Base-by-base conservation (phyloP, 1,284 basidiomycete genomes). In the Tilletiopsis washingtonensis region DNA sequence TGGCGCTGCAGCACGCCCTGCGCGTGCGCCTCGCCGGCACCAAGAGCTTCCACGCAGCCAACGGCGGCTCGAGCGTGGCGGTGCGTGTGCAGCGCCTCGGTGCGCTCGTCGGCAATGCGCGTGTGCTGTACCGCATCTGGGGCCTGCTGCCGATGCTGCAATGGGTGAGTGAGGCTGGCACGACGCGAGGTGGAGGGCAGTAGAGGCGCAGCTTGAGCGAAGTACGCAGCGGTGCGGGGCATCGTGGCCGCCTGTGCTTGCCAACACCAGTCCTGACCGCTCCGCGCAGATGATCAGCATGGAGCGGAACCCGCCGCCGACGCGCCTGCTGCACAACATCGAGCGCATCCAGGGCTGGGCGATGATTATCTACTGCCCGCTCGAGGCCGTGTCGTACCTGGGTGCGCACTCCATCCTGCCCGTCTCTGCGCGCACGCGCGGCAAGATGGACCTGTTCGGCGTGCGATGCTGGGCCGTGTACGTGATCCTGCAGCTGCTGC, bases 301-400 rank as follows among this genome's bases (percentile, higher is more conserved):
- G 11, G 70, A 71, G 52, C 49, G 62, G 21, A 49, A 56, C 1
- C 67, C 64, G 20, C 70, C 69, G 17, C 65, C 65, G 2, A 70
- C 65, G 1, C 41, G 60, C 19, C 49, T 68, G 25, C 49, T 73
- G 43, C 65, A 67, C 56, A 62, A 65, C 47, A 64, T 73, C 25
- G 70, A 73, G 59, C 57, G 70, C 4, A 59, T 73, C 26, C 70
- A 73, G 53, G 70, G 67, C 26, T 68, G 65, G 63, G 62, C 62
- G 6, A 73, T 73, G 70, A 54, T 73, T 17, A 47, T 63, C 6
- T 73, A 71, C 56, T 69, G 65, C 49, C 70, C 70, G 11, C 59
- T 71, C 56, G 70, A 73, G 52, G 70, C 70, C 3, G 39, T 68
- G 9, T 68, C 67, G 12, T 73, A 73, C 51, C 59, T 73, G 2